Percentiles rank a stretch among this genome's conserved stretches.
Evolutionary conservation across 164 flowering plant genomes (phyloP).

Genomic region (Taxillus chinensis): DNA sequence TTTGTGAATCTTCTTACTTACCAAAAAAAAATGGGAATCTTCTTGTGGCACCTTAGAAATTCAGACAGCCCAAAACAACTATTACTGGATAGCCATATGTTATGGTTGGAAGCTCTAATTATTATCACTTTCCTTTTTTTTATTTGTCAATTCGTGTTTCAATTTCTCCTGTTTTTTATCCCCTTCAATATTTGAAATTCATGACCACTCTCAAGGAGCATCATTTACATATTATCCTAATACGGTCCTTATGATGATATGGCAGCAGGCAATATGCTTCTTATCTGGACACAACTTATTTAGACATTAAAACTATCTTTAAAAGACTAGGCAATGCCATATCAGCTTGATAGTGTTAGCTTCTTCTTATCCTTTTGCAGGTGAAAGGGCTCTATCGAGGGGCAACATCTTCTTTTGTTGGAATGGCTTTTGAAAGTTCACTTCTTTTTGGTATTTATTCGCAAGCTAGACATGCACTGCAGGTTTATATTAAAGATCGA

Average conservation of each 20-base stretch:
- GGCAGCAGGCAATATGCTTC: neutral
- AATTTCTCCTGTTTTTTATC: neutral
- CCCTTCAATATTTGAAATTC: neutral
- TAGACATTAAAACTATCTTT: neutral
- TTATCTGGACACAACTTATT: neutral
- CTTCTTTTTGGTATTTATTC: constrained; percentile 87
- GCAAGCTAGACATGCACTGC: constrained; percentile 60
- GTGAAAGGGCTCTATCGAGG: constrained; percentile 91
- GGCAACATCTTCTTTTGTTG: constrained; percentile 86
- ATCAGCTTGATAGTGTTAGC: neutral
- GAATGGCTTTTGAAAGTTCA: constrained; percentile 91
- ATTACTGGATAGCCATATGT: too few relatives aligned
- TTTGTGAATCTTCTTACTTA: too few relatives aligned
- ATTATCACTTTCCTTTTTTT: too few relatives aligned
- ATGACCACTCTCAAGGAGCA: neutral
- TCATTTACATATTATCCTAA: neutral
- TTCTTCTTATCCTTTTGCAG: constrained; percentile 24
- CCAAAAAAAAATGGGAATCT: too few relatives aligned
- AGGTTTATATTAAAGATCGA: constrained; percentile 33
- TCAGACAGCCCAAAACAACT: too few relatives aligned
- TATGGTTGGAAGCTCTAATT: too few relatives aligned
- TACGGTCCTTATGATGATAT: too few relatives aligned
- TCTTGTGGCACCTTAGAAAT: too few relatives aligned
- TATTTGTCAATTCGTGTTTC: neutral
- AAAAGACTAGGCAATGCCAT: neutral